Evolutionary conservation across 202 grass and related monocot species (phyloP).

Genomic region (Hordeum pubiflorum): DNA sequence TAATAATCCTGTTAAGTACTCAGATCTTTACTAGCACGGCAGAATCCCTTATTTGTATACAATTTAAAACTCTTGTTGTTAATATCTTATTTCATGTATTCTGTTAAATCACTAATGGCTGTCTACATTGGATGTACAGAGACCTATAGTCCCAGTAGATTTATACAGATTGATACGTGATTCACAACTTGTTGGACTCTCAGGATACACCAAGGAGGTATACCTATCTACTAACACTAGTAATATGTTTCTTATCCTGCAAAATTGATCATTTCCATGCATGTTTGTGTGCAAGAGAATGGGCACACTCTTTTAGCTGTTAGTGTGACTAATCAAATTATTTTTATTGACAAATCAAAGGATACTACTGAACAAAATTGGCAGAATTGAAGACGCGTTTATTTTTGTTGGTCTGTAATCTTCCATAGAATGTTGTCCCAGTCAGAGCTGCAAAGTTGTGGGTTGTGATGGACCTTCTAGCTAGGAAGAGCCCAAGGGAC

Average conservation of each 20-base stretch:
- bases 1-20: background rate
- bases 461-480: no score
- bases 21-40: background rate
- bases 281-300: no score
- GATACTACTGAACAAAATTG: no score
- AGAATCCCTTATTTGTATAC: background rate
- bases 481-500: no score
- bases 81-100: background rate
- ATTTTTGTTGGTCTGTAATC: no score
- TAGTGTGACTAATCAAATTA: no score
- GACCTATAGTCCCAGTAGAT: conserved; percentile 76
- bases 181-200: conserved; percentile 85
- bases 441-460: no score
- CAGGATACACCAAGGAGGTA: conserved; percentile 91
- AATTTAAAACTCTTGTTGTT: background rate
- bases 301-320: no score
- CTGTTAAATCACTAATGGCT: conserved; percentile 2
- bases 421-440: no score
- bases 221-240: conserved; percentile 1
- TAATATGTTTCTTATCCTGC: background rate
- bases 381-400: no score
- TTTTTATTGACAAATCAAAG: no score
- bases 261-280: no score
- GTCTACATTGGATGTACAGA: conserved; percentile 41
- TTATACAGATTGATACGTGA: conserved; percentile 78